Evolutionary conservation across 2,329 filamentous ascomycete genomes (phyloP).

Genomic region (Kalaharituber pfeilii): DNA sequence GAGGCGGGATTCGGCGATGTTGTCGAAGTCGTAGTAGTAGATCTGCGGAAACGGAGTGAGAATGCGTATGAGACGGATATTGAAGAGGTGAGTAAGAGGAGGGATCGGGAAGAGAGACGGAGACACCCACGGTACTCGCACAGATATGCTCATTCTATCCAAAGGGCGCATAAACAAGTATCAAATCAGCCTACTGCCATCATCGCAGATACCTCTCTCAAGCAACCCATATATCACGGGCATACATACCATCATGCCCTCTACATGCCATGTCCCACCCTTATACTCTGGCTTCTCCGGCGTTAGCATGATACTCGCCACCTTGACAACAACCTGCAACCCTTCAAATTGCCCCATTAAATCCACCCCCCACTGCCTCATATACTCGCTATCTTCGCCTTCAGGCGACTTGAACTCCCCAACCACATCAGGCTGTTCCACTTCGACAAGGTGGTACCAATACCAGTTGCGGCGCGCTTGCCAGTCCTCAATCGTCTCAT

Average conservation of each 20-base stretch:
- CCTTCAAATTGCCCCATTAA: too few relatives aligned
- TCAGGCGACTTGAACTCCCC: slow-evolving; percentile 15
- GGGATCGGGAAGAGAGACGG: too few relatives aligned
- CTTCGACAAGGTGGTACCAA: not conserved
- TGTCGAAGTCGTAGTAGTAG: slow-evolving; percentile 44
- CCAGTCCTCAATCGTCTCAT: slow-evolving; percentile 8
- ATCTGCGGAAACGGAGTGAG: too few relatives aligned
- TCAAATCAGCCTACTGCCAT: too few relatives aligned
- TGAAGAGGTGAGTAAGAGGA: too few relatives aligned
- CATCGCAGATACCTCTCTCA: not conserved
- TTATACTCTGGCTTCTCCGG: slow-evolving; percentile 39
- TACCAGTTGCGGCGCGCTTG: slow-evolving; percentile 5
- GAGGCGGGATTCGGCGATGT: slow-evolving; percentile 38
- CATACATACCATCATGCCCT: slow-evolving; percentile 30
- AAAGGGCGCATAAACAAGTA: too few relatives aligned
- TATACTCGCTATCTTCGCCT: not conserved
- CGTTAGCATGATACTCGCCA: slow-evolving; percentile 41
- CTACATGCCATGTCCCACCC: slow-evolving; percentile 40
- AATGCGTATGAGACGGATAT: too few relatives aligned
- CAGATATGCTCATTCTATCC: slow-evolving; percentile 44
- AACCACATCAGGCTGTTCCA: slow-evolving; percentile 15
- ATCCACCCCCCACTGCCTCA: slow-evolving; percentile 14
- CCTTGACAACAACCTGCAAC: slow-evolving; percentile 42
- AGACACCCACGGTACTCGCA: slow-evolving; percentile 43
- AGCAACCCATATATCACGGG: not conserved